These are phyloP conservation scores for Lathyrus sativus DNA, from an alignment of 306 rosid species.

Conservation along the genomic window DNA sequence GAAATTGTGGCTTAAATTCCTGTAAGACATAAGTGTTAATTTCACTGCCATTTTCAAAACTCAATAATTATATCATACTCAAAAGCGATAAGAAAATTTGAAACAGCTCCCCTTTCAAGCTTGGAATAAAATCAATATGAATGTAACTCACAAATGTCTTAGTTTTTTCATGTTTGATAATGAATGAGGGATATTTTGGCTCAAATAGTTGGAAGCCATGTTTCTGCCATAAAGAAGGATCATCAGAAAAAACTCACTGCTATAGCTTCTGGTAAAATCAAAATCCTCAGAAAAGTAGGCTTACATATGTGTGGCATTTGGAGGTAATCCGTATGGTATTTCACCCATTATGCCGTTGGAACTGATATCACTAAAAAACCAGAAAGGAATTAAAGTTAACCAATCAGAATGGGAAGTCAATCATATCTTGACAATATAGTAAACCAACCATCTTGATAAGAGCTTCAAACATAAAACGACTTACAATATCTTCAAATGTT, in stretches of 20 bases:
- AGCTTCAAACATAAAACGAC: slow-evolving; percentile 31
- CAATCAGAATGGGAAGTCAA: slow-evolving; percentile 13
- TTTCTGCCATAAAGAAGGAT: slow-evolving; percentile 56
- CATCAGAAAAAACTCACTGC: slow-evolving; percentile 30
- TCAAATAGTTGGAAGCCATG: slow-evolving; percentile 74
- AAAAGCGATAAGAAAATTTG: not conserved
- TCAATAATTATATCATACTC: slow-evolving; percentile 15
- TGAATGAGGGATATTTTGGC: slow-evolving; percentile 64
- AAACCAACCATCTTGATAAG: not conserved
- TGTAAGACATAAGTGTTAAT: slow-evolving; percentile 43
- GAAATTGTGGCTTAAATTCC: slow-evolving; percentile 89
- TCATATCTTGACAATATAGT: slow-evolving; percentile 7
- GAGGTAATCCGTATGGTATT: slow-evolving; percentile 74
- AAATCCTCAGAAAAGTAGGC: slow-evolving; percentile 30
- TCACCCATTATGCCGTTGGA: slow-evolving; percentile 67
- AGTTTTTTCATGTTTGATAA: slow-evolving; percentile 64
- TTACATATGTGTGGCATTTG: slow-evolving; percentile 86
- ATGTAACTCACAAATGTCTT: slow-evolving; percentile 71
- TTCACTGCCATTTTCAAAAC: slow-evolving; percentile 27
- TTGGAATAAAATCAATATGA: slow-evolving; percentile 26
- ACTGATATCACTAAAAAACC: slow-evolving; percentile 75
- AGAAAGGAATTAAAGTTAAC: slow-evolving; percentile 11
- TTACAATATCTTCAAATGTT: slow-evolving; percentile 72
- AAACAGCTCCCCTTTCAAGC: slow-evolving; percentile 7
- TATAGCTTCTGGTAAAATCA: not conserved